These are phyloP conservation scores for Aspergillus costaricaensis DNA, from an alignment of 2,329 filamentous ascomycete species.

Conservation along the genomic window DNA sequence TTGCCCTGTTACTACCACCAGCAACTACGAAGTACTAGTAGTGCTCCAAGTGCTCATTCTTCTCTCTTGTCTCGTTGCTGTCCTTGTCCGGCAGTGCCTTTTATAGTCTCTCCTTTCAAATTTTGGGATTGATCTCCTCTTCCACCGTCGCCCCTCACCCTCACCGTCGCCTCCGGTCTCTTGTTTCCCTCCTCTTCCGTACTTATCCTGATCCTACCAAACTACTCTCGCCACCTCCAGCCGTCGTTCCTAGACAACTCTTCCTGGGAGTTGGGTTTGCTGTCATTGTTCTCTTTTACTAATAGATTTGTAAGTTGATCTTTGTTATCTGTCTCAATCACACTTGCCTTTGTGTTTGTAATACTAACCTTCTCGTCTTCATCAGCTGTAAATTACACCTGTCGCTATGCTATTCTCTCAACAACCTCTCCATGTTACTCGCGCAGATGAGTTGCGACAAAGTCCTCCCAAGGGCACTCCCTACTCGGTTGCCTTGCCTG, in stretches of 20 bases:
- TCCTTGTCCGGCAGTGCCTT: background rate
- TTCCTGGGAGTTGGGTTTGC: no score
- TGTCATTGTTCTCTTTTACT: background rate
- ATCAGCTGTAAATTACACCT: background rate
- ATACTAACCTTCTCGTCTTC: background rate
- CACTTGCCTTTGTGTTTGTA: no score
- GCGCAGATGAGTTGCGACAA: constrained; percentile 54
- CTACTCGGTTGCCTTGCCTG: constrained; percentile 76
- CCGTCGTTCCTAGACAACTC: no score
- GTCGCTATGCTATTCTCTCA: constrained; percentile 42
- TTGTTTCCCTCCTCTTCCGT: no score
- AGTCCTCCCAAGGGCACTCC: constrained; percentile 73
- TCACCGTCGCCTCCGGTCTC: no score
- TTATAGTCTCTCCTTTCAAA: constrained; percentile 1
- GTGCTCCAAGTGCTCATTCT: background rate
- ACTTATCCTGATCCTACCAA: no score
- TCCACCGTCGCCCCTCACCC: background rate
- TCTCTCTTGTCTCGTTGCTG: no score
- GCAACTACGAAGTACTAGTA: background rate
- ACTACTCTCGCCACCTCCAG: no score
- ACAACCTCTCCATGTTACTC: constrained; percentile 36
- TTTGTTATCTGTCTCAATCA: background rate
- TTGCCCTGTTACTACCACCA: no score
- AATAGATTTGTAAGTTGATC: background rate
- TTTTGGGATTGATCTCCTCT: background rate